Conservation (phyloP, 306 rosid genomes). For the Vigna trinervia region DNA sequence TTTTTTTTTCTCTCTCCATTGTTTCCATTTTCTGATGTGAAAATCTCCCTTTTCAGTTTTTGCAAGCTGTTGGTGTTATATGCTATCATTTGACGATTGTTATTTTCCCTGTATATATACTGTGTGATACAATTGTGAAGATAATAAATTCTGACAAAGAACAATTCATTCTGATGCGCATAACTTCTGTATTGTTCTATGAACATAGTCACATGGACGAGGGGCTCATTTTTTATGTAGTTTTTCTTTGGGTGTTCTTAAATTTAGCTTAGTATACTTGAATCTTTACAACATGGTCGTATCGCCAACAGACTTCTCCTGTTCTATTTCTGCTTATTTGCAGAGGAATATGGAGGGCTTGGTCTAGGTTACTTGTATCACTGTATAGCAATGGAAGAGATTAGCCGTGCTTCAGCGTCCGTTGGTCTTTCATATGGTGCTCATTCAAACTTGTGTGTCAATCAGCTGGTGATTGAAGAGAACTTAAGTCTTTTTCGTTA, state of each 20-base stretch:
- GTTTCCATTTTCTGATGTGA: conserved; percentile 8
- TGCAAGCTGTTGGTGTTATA: conserved; percentile 4
- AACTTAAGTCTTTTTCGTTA: conserved; percentile 38
- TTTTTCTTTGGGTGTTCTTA: conserved; percentile 21
- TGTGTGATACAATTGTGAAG: conserved; percentile 25
- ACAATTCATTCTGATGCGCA: conserved; percentile 22
- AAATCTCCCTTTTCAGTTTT: background rate
- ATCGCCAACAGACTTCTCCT: conserved; percentile 28
- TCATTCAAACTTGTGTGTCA: conserved; percentile 93
- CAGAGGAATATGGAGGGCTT: conserved; percentile 98
- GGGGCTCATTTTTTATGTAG: background rate
- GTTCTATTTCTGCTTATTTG: conserved; percentile 44
- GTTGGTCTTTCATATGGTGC: conserved; percentile 97
- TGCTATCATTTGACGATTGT: background rate
- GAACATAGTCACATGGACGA: conserved; percentile 5
- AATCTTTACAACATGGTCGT: conserved; percentile 15
- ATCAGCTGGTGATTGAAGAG: conserved; percentile 78
- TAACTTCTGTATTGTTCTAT: background rate
- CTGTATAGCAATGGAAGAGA: conserved; percentile 95
- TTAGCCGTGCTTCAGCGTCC: conserved; percentile 97
- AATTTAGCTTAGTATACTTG: conserved; percentile 18
- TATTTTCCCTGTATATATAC: background rate
- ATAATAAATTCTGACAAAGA: conserved; percentile 26
- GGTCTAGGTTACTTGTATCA: conserved; percentile 97
- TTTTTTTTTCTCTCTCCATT: conserved; percentile 8